These are phyloP conservation scores for Lachnellula suecica DNA, from an alignment of 2,329 filamentous ascomycete genomes.

Conservation along the genomic window DNA sequence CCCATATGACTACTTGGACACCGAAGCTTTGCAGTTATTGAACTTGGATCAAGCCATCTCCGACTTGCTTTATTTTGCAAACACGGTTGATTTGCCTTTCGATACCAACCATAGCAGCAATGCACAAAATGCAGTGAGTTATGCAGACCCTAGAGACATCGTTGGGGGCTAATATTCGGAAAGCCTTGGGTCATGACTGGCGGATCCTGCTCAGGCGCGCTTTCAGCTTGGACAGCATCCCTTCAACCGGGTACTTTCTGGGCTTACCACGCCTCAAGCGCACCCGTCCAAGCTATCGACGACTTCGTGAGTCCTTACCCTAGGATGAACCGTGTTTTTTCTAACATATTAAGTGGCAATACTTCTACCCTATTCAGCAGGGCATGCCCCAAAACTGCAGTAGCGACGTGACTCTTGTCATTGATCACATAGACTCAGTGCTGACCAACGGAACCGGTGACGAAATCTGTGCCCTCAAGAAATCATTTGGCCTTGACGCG, in stretches of 20 bases:
- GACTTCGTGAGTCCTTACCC: conserved; percentile 39
- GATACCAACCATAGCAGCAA: conserved; percentile 44
- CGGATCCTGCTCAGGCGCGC: conserved; percentile 53
- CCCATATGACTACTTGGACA: conserved; percentile 46
- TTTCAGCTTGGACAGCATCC: conserved; percentile 52
- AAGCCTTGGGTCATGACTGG: conserved; percentile 55
- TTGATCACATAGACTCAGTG: conserved; percentile 49
- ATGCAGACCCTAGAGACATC: conserved; percentile 25
- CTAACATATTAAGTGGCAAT: conserved; percentile 46
- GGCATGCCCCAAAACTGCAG: conserved; percentile 58
- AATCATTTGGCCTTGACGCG: conserved; percentile 46
- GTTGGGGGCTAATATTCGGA: conserved; percentile 9
- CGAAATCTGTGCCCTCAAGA: conserved; percentile 42
- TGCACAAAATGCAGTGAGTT: conserved; percentile 47
- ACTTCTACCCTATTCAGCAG: conserved; percentile 51
- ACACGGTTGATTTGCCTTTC: conserved; percentile 49
- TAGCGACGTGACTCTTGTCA: conserved; percentile 45
- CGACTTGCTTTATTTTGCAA: conserved; percentile 52
- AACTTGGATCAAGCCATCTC: conserved; percentile 50
- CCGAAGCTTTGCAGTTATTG: conserved; percentile 50
- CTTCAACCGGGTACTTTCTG: conserved; percentile 52
- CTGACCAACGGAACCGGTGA: conserved; percentile 39
- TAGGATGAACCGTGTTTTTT: conserved; percentile 31
- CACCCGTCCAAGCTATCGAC: conserved; percentile 49
- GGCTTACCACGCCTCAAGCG: conserved; percentile 55